A percentile compares a stretch with the other conserved stretches of the same genome.
Conservation (phyloP, 2,329 filamentous ascomycete species). For the Diaporthe velutina region DNA sequence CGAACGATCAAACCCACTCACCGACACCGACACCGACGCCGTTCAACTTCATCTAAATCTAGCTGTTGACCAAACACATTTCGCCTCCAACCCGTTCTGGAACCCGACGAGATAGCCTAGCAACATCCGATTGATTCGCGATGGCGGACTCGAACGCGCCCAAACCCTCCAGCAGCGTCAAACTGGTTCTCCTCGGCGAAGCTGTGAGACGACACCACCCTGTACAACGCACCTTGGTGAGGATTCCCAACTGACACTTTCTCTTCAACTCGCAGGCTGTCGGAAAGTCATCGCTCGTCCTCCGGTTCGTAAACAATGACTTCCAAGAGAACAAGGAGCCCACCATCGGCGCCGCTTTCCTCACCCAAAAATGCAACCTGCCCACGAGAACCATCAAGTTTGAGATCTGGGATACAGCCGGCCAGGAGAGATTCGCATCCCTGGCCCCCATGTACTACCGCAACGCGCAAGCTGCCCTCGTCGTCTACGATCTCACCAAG, state of each 20-base stretch:
- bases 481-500: constrained; percentile 99
- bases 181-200: constrained; percentile 97
- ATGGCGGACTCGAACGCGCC: constrained; percentile 84
- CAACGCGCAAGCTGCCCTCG: constrained; percentile 96
- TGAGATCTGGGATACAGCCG: constrained; percentile 98
- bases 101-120: constrained; percentile 19
- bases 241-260: neutral
- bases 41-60: constrained; percentile 9
- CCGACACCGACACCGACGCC: constrained; percentile 25
- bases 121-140: constrained; percentile 38
- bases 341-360: constrained; percentile 97
- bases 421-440: constrained; percentile 96
- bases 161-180: constrained; percentile 99
- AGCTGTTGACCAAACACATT: neutral
- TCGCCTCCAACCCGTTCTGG: neutral
- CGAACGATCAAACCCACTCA: constrained; percentile 13
- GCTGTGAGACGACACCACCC: constrained; percentile 97
- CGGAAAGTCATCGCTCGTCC: constrained; percentile 88
- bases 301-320: constrained; percentile 99
- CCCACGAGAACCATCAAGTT: constrained; percentile 93
- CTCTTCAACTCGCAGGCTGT: constrained; percentile 36
- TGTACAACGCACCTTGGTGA: neutral
- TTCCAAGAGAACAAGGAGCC: constrained; percentile 99
- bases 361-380: constrained; percentile 98
- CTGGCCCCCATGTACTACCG: constrained; percentile 99